Base-by-base conservation (phyloP, 1,139 yeast species). In the Scheffersomyces lignicola region DNA sequence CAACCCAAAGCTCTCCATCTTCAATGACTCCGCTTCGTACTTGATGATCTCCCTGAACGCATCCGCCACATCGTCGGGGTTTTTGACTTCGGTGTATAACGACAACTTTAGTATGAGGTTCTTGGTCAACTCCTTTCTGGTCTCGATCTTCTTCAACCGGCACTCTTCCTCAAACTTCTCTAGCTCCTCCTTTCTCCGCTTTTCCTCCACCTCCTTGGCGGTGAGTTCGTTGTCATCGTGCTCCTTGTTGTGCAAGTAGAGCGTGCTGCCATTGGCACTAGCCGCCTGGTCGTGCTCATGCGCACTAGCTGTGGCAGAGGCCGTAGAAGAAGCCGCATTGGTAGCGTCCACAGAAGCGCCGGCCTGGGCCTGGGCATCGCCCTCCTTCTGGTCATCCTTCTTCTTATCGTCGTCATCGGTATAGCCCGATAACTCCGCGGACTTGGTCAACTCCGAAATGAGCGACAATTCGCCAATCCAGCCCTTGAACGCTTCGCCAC, bases 1-100 rank as follows among this genome's bases (percentile, higher is more conserved):
- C 34, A 89, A 66, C 7, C 97, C 97, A 63, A 90, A 92, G 34
- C 96, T 86, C 60, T 90, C 97, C 85, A 88, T 81, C 55, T 90
- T 90, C 43, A 92, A 73, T 31, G 84, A 74, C 52, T 89, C 95
- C 1, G 96, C 96, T 59, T 90, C 97, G 45, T 83, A 76, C 45
- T 73, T 75, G 52, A 85, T 76, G 58, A 89, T 88, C 37, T 73
- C 76, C 42, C 71, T 69, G 59, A 88, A 90, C 1, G 95, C 78
- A 21, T 65, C 63, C 11, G 80, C 77, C 25, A 89, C 84, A 40
- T 79, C 89, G 2, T 64, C 74, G 32, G 76, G 77, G 70, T 83
- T 82, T 43, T 80, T 85, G 2, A 96, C 83, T 58, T 90, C 97
- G 0, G 97, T 88, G 62, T 82, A 80, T 14, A 89, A 72, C 2